These are phyloP conservation scores for Cairneyella variabilis DNA, from an alignment of 495 filamentous ascomycete species.

Conservation along the genomic window DNA sequence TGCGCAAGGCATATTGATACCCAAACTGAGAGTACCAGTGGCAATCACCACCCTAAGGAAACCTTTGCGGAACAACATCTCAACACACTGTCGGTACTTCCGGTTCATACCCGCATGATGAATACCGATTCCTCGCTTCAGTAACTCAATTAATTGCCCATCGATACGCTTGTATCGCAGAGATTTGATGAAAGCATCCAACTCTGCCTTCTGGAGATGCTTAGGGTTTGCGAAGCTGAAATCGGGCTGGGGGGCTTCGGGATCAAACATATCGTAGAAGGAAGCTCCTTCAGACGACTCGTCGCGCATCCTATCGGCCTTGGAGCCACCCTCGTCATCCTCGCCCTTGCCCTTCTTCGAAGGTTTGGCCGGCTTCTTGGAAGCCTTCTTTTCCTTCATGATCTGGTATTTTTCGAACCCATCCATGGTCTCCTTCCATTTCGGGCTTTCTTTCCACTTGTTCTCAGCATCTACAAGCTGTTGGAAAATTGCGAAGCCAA, in stretches of 20 bases:
- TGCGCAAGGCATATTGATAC: constrained; percentile 84
- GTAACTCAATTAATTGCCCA: constrained; percentile 45
- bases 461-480: constrained; percentile 51
- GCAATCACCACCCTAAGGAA: constrained; percentile 71
- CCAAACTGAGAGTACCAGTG: constrained; percentile 70
- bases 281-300: constrained; percentile 47
- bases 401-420: constrained; percentile 52
- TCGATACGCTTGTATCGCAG: constrained; percentile 41
- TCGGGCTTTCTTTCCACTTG: constrained; percentile 49
- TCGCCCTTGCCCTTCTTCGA: constrained; percentile 34
- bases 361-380: constrained; percentile 34
- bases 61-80: constrained; percentile 71
- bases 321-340: constrained; percentile 42
- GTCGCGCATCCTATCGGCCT: constrained; percentile 50
- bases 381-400: constrained; percentile 29
- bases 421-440: constrained; percentile 58
- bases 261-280: constrained; percentile 59
- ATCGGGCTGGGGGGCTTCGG: constrained; percentile 52
- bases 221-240: constrained; percentile 64
- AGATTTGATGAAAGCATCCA: constrained; percentile 42
- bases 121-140: constrained; percentile 65
- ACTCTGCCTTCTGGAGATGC: constrained; percentile 47
- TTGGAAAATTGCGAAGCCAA: constrained; percentile 42
- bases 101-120: constrained; percentile 79
- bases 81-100: constrained; percentile 65